Evolutionary conservation across 148 eudicot genomes (phyloP).

Genomic region (Chenopodium suecicum): DNA sequence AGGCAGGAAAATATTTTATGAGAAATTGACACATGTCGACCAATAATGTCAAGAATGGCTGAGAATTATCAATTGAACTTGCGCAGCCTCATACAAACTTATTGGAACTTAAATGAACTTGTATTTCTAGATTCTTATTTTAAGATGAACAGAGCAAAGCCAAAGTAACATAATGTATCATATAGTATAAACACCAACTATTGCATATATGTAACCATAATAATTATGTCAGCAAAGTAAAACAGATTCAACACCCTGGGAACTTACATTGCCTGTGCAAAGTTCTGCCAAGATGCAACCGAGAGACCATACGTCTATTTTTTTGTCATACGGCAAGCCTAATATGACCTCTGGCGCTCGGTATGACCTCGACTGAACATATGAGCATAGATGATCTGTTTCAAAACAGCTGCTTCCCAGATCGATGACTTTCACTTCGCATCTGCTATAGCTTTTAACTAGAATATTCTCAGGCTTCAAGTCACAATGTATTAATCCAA

Average conservation of each 20-base stretch:
- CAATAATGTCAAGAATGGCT: too few relatives aligned
- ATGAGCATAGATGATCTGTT: constrained; percentile 95
- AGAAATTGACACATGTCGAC: too few relatives aligned
- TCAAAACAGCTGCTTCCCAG: constrained; percentile 99
- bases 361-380: constrained; percentile 95
- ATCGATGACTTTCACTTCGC: constrained; percentile 98
- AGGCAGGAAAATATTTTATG: too few relatives aligned
- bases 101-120: too few relatives aligned
- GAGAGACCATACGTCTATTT: constrained; percentile 96
- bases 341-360: constrained; percentile 96
- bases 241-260: constrained; percentile 4
- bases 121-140: background rate
- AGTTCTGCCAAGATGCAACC: constrained; percentile 99
- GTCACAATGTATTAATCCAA: constrained; percentile 98
- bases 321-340: constrained; percentile 90
- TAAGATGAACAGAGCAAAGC: background rate
- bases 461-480: constrained; percentile 98
- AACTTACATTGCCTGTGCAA: constrained; percentile 94
- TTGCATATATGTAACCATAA: background rate
- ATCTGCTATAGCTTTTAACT: constrained; percentile 98
- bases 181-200: background rate
- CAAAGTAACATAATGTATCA: background rate
- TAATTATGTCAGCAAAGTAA: background rate
- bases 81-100: background rate
- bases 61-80: background rate